A percentile compares a stretch with the other conserved stretches of the same genome.
phyloP scores from a whole-genome alignment of 352 stramenopile species.

The Globisporangium abappressorium region DNA sequence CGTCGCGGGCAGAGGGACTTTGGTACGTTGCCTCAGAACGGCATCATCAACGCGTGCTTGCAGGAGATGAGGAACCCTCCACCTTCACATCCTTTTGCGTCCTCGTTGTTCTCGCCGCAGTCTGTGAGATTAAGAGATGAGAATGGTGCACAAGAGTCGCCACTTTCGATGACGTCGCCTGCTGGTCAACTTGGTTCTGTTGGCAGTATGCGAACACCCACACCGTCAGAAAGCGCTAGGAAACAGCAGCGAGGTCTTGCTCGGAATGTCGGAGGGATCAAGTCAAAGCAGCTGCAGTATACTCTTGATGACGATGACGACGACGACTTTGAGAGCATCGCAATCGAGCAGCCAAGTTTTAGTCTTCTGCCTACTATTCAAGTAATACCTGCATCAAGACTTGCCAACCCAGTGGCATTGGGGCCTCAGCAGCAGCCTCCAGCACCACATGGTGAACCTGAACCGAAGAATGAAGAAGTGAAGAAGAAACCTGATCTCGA shows the following conservation, averaged over 20 bases:
- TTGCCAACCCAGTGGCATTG: background rate
- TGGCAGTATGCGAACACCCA: background rate
- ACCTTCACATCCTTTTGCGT: background rate
- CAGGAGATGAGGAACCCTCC: conserved; percentile 34
- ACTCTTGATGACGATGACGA: conserved; percentile 7
- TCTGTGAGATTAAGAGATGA: conserved; percentile 9
- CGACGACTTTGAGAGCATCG: conserved; percentile 14
- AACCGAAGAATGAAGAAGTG: background rate
- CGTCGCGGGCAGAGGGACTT: conserved; percentile 36
- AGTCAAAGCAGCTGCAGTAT: conserved; percentile 7
- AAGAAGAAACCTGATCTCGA: background rate
- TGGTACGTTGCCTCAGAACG: conserved; percentile 40
- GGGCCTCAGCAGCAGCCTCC: background rate
- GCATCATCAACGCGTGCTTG: conserved; percentile 66
- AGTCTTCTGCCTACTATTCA: conserved; percentile 9
- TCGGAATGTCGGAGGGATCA: background rate
- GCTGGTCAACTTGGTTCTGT: background rate
- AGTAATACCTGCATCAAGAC: background rate
- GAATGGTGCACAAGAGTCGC: conserved; percentile 9
- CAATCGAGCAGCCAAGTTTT: conserved; percentile 9
- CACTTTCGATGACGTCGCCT: conserved; percentile 16
- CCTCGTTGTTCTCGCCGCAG: conserved; percentile 12
- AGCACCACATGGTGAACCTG: background rate
- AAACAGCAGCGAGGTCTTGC: background rate
- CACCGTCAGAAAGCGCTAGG: background rate